These are phyloP conservation scores for Torrubiella hemipterigena DNA, from an alignment of 2,329 filamentous ascomycete species.

Conservation along the genomic window DNA sequence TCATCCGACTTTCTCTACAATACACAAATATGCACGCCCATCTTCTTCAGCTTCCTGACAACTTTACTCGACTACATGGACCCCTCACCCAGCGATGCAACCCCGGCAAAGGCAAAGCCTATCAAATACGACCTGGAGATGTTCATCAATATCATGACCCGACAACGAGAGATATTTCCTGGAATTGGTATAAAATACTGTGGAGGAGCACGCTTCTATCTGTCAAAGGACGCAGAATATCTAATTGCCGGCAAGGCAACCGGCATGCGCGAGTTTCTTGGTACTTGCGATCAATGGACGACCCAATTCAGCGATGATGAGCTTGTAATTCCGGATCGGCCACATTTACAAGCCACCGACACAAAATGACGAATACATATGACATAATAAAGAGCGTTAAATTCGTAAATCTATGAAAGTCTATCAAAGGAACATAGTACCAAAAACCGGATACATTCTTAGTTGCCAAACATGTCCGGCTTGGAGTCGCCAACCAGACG, in stretches of 20 bases:
- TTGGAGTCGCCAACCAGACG: constrained; percentile 11
- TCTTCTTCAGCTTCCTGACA: constrained; percentile 11
- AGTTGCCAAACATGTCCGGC: too few species aligned
- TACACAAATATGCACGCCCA: constrained; percentile 8
- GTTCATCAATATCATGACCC: constrained; percentile 8
- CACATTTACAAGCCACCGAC: too few species aligned
- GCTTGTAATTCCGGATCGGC: constrained; percentile 2
- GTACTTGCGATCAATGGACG: constrained; percentile 11
- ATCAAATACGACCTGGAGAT: constrained; percentile 12
- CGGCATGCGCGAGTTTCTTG: constrained; percentile 9
- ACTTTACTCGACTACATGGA: too few species aligned
- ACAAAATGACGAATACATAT: too few species aligned
- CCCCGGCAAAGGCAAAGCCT: neutral
- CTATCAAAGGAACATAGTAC: too few species aligned
- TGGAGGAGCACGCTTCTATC: constrained; percentile 10
- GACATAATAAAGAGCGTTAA: too few species aligned
- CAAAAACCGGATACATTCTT: too few species aligned
- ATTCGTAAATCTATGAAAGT: too few species aligned
- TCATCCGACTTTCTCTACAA: constrained; percentile 9
- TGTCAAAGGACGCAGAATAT: constrained; percentile 6
- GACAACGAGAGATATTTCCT: constrained; percentile 8
- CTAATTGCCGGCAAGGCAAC: constrained; percentile 7
- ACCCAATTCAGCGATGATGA: neutral
- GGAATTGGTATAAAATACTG: constrained; percentile 11
- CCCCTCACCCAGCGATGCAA: too few species aligned